Evolutionary conservation across 768 basidiomycete genomes (phyloP).

Genomic region (Coprinellus aureogranulatus): DNA sequence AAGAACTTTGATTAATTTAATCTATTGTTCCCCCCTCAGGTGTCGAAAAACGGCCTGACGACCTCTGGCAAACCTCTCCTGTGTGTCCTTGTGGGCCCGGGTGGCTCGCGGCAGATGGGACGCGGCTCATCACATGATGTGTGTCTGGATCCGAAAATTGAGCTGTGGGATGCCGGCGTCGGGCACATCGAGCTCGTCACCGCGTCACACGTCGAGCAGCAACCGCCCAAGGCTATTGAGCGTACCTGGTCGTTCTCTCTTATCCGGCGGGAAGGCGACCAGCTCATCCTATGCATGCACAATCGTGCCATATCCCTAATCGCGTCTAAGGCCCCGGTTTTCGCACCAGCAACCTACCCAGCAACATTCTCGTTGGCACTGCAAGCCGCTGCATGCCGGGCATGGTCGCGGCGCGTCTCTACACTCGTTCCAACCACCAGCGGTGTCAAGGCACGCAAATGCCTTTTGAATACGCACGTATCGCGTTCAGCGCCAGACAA

Average conservation of each 20-base stretch:
- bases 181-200: neutral
- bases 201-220: neutral
- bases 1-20: no score
- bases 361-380: slow-evolving; percentile 39
- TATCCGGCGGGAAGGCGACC: neutral
- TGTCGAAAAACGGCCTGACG: no score
- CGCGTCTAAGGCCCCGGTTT: slow-evolving; percentile 16
- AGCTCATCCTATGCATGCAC: slow-evolving; percentile 48
- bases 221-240: neutral
- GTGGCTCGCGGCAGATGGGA: neutral
- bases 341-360: slow-evolving; percentile 16
- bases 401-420: slow-evolving; percentile 38
- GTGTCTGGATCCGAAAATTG: neutral
- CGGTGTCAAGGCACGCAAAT: neutral
- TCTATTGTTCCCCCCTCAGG: no score
- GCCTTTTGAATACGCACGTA: neutral
- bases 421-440: neutral
- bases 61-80: no score
- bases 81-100: no score
- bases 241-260: slow-evolving; percentile 2
- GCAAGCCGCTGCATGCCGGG: slow-evolving; percentile 49
- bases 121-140: neutral
- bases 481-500: neutral
- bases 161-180: neutral
- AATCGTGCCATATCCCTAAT: slow-evolving; percentile 40